phyloP scores from a whole-genome alignment of 192 early-diverging fungal genomes.

The Coemansia nantahalensis region DNA sequence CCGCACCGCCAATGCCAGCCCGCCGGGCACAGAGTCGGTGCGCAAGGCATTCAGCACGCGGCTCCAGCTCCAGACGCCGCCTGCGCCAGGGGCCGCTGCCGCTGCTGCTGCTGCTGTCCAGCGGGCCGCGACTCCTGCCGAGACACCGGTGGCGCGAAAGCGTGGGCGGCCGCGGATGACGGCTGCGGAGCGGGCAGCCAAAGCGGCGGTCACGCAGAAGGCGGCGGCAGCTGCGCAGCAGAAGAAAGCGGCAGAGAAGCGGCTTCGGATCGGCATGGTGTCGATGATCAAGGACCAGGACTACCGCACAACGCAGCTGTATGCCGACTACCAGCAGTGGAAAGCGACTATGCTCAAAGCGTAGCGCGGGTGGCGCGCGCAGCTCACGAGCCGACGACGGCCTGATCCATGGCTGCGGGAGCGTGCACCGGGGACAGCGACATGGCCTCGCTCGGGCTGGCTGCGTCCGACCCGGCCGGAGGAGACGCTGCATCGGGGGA shows the following conservation, averaged over 20 bases:
- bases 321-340: constrained; percentile 36
- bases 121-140: background rate
- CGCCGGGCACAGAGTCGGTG: constrained; percentile 1
- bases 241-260: constrained; percentile 8
- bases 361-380: background rate
- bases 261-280: constrained; percentile 40
- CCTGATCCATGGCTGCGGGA: background rate
- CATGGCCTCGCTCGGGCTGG: background rate
- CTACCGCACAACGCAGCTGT: constrained; percentile 23
- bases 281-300: constrained; percentile 45
- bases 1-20: background rate
- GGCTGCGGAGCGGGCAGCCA: constrained; percentile 4
- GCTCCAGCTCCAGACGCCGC: constrained; percentile 2
- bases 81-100: too few relatives aligned
- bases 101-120: background rate
- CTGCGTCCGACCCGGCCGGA: background rate
- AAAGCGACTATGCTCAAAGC: constrained; percentile 10
- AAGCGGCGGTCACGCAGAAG: background rate
- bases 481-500: background rate
- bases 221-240: constrained; percentile 1
- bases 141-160: constrained; percentile 8
- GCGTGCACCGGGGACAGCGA: background rate
- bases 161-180: constrained; percentile 12
- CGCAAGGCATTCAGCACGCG: background rate
- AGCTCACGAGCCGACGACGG: background rate